These are phyloP conservation scores for Eucalyptus grandis DNA, from an alignment of 345 rosid genomes.

Conservation along the genomic window DNA sequence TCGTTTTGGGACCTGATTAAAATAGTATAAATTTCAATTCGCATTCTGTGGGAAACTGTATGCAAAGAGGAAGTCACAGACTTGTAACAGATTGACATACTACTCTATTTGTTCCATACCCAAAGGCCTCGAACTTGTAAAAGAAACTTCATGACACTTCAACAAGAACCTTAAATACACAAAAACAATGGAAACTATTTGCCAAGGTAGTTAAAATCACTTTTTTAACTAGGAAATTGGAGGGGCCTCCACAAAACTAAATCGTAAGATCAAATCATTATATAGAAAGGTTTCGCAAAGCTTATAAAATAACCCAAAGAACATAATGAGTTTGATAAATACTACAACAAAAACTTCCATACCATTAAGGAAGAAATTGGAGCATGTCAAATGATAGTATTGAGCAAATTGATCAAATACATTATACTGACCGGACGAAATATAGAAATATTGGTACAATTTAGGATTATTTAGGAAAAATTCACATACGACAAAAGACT, in stretches of 20 bases:
- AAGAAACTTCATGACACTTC: not conserved
- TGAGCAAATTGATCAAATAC: not conserved
- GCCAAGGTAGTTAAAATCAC: not conserved
- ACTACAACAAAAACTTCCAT: not conserved
- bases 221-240: not conserved
- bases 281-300: not conserved
- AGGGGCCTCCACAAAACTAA: not conserved
- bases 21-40: not conserved
- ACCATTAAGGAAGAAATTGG: not conserved
- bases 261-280: not conserved
- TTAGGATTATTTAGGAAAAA: not conserved
- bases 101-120: not conserved
- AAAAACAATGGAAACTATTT: not conserved
- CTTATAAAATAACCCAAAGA: not conserved
- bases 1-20: not conserved
- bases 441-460: not conserved
- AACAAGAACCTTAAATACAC: not conserved
- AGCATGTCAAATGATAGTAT: not conserved
- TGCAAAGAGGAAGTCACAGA: not conserved
- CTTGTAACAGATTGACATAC: not conserved
- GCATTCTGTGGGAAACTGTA: not conserved
- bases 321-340: not conserved
- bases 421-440: not conserved
- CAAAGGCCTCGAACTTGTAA: not conserved
- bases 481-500: not conserved